Evolutionary conservation across 345 rosid genomes (phyloP), one percentile per base, ranked within the genome.

Genomic region (Sisymbrium altissimum): DNA sequence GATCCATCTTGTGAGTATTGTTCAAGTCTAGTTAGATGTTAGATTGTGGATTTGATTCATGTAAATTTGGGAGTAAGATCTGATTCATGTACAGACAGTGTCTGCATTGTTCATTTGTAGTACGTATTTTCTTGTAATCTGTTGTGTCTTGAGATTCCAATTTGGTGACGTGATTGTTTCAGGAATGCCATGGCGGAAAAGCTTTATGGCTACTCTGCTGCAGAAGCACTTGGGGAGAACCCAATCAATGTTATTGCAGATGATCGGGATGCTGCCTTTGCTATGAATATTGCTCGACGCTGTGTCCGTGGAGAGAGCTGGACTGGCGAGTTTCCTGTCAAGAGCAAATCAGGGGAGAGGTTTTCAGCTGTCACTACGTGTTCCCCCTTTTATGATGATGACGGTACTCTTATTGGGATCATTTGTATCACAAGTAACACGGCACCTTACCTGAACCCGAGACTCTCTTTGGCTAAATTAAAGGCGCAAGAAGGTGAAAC

Each of bases 241-340:
- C 92, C 81, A 14, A 55, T 92, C 76, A 86, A 86, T 76, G 81
- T 95, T 66, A 81, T 95, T 59, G 68, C 81, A n/a, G 97, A 88
- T 80, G 79, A 86, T 53, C 80, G 68, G 60, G 93, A 95, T 81
- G 76, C 60, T 76, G 66, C 52, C 0, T 59, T 87, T 33, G 99
- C 87, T 0, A 78, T 81, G 49, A 72, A 70, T 54, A 86, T 95
- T 25, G 76, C 88, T 54, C 70, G 74, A 7, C 85, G 88, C 12
- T 85, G 87, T 21, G 76, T 41, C 4, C 60, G 38, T 79, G 99
- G 99, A 52, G 96, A 89, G 84, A 84, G 81, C 60, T 95, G 97
- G 97, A 85, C 90, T 0, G 99, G 99, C n/a, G 88, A 87, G 81
- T 86, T 91, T 81, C 97, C 97, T 0, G 84, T 87, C 21, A 95